Evolutionary conservation across 2,329 filamentous ascomycete species (phyloP).

Genomic region (Calonectria pauciramosa): DNA sequence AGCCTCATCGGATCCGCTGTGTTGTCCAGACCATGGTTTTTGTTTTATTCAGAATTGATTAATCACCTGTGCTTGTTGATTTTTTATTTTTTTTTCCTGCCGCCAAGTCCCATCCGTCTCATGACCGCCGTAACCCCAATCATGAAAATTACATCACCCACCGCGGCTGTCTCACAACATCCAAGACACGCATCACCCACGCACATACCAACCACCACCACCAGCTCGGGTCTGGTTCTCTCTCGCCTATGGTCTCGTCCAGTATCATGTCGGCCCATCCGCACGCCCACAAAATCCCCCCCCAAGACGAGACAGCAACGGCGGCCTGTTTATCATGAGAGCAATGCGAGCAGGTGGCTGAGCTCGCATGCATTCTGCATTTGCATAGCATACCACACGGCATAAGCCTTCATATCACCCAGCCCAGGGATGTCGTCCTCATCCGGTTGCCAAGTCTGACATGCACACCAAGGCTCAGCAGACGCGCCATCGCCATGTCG

Average conservation of each 20-base stretch:
- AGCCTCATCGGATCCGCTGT: not conserved
- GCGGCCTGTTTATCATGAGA: conserved; percentile 15
- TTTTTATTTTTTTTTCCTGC: not conserved
- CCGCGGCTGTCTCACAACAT: conserved; percentile 8
- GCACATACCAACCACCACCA: not conserved
- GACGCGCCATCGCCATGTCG: conserved; percentile 27
- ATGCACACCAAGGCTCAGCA: conserved; percentile 22
- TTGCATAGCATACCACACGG: conserved; percentile 4
- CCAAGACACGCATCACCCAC: conserved; percentile 4
- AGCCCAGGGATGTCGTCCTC: conserved; percentile 1
- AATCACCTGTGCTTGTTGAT: not conserved
- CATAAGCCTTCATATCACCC: conserved; percentile 2
- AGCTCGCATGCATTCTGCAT: conserved; percentile 17
- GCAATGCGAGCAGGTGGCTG: conserved; percentile 24
- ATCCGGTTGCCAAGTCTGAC: conserved; percentile 16
- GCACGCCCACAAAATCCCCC: not conserved
- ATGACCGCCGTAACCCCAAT: not conserved
- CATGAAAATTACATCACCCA: conserved; percentile 12
- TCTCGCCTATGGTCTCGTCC: not conserved
- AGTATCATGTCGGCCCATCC: not conserved
- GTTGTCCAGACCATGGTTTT: not conserved
- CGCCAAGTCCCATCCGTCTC: not conserved
- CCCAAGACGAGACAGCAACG: not conserved
- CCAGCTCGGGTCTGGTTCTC: not conserved
- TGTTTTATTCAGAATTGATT: conserved; percentile 8